Evolutionary conservation across 306 rosid species (phyloP).

Genomic region (Rosa persica): DNA sequence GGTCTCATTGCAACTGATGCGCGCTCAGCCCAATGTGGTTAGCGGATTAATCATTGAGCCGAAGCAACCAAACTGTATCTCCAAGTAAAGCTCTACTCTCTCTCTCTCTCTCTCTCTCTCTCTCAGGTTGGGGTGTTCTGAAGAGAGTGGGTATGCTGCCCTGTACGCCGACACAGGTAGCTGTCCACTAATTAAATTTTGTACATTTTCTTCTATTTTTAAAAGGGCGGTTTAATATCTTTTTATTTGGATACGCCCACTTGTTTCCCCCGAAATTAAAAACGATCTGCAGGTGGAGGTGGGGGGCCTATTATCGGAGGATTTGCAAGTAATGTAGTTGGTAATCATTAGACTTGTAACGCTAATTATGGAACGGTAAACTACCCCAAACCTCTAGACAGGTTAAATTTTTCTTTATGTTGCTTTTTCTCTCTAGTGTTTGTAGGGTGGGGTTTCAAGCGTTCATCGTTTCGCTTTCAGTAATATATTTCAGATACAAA

Average conservation of each 20-base stretch:
- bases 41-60: slow-evolving; percentile 1
- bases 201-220: slow-evolving; percentile 21
- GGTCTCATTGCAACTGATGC: neutral
- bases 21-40: neutral
- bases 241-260: neutral
- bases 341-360: neutral
- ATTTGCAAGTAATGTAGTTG: neutral
- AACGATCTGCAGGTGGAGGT: neutral
- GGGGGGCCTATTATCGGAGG: neutral
- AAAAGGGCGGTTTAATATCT: neutral
- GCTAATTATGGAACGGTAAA: neutral
- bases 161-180: slow-evolving; percentile 40
- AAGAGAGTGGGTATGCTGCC: slow-evolving; percentile 17
- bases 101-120: neutral
- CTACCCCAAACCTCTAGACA: neutral
- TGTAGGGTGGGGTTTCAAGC: too few species aligned
- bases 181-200: slow-evolving; percentile 39
- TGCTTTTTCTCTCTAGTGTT: too few species aligned
- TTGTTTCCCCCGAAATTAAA: neutral
- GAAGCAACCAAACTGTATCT: neutral
- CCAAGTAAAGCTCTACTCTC: neutral
- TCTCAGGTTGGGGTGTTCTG: neutral
- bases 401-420: too few species aligned
- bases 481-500: too few species aligned
- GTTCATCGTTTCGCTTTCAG: too few species aligned